Conservation (phyloP, 2,329 filamentous ascomycete genomes). For the Talaromyces islandicus region DNA sequence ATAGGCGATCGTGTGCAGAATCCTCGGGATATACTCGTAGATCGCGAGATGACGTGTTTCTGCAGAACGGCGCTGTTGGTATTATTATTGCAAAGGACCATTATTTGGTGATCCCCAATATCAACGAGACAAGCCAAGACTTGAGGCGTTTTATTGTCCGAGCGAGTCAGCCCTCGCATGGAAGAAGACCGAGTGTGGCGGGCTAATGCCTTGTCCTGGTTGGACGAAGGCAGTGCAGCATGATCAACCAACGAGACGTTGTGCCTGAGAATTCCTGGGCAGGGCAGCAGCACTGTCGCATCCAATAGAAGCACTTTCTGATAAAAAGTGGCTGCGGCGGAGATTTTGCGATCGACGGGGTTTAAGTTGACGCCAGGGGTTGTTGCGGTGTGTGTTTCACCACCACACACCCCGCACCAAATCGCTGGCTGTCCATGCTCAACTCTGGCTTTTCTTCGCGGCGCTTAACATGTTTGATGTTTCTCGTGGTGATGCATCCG, state of each 20-base stretch:
- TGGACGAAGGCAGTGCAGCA: too few species aligned
- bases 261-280: neutral
- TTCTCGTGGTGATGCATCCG: neutral
- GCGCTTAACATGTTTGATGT: neutral
- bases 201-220: neutral
- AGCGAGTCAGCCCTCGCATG: neutral
- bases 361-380: neutral
- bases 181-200: neutral
- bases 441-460: neutral
- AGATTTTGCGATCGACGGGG: neutral
- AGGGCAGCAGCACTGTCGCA: neutral
- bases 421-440: neutral
- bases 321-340: neutral
- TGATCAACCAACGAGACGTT: neutral
- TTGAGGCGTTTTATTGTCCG: neutral
- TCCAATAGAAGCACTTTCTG: neutral
- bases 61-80: neutral
- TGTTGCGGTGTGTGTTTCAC: neutral
- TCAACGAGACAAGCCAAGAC: neutral
- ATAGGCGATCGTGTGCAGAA: neutral
- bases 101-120: neutral
- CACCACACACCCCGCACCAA: neutral
- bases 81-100: neutral
- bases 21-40: too few species aligned
- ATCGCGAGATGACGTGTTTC: neutral